Evolutionary conservation across 352 stramenopile species (phyloP).

Genomic region (Thalassiosira allenii): DNA sequence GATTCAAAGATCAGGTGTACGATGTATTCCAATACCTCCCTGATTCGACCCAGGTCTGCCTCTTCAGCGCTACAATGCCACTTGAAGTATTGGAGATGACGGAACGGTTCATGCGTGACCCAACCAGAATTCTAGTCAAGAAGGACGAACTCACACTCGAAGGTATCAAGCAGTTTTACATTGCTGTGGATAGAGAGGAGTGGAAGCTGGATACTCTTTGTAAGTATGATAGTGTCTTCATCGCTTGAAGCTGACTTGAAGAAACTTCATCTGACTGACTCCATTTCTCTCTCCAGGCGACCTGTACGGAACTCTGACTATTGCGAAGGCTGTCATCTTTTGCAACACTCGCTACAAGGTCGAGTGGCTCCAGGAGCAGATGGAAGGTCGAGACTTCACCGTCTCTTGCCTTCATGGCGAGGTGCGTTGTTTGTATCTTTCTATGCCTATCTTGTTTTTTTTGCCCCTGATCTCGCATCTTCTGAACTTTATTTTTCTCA

Average conservation of each 20-base stretch:
- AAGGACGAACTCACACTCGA: constrained; percentile 99
- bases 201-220: constrained; percentile 99
- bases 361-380: constrained; percentile 99
- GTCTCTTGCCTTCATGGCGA: constrained; percentile 99
- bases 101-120: constrained; percentile 98
- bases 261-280: no score
- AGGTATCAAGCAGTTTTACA: constrained; percentile 99
- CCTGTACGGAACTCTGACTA: constrained; percentile 99
- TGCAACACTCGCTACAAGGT: constrained; percentile 99
- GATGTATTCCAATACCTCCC: constrained; percentile 99
- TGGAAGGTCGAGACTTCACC: constrained; percentile 99
- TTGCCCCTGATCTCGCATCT: no score
- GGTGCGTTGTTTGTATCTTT: no score
- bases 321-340: constrained; percentile 99
- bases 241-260: no score
- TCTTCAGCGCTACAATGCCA: constrained; percentile 99
- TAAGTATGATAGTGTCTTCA: no score
- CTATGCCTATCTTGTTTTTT: no score
- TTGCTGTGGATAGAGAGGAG: constrained; percentile 98
- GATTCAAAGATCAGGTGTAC: constrained; percentile 99
- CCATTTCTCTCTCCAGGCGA: no score
- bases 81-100: constrained; percentile 99
- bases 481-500: no score
- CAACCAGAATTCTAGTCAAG: constrained; percentile 99
- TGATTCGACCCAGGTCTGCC: constrained; percentile 96